Conservation (phyloP, 2,329 filamentous ascomycete species). For the Colletotrichum cereale region DNA sequence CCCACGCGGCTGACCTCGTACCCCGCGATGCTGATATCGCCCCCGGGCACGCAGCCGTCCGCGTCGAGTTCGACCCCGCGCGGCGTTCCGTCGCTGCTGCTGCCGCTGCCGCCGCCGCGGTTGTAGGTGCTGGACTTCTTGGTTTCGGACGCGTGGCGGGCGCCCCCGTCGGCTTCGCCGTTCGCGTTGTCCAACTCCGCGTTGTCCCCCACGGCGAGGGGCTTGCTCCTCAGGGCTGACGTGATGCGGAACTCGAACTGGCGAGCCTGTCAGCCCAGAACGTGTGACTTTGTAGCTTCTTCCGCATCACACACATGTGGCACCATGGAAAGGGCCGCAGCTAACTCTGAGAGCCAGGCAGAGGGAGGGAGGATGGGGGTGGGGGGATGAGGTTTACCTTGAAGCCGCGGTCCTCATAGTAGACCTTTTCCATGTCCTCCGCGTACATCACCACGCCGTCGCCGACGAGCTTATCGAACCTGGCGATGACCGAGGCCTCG, state of each 20-base stretch:
- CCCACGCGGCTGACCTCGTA: constrained; percentile 54
- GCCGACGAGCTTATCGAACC: constrained; percentile 19
- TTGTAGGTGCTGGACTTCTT: not conserved
- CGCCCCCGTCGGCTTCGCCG: not conserved
- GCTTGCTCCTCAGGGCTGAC: constrained; percentile 31
- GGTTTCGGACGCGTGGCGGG: not conserved
- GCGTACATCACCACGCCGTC: constrained; percentile 26
- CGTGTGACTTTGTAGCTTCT: not conserved
- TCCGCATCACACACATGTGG: not conserved
- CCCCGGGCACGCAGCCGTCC: constrained; percentile 46
- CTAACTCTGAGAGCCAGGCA: not conserved
- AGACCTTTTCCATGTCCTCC: constrained; percentile 24
- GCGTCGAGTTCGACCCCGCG: constrained; percentile 13
- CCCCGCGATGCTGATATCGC: constrained; percentile 58
- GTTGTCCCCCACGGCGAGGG: constrained; percentile 27
- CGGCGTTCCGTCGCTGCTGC: not conserved
- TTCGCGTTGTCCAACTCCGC: constrained; percentile 12
- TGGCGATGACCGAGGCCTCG: constrained; percentile 26
- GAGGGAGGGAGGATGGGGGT: not conserved
- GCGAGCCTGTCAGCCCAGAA: not conserved
- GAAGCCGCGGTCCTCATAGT: constrained; percentile 20
- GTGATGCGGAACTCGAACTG: constrained; percentile 38
- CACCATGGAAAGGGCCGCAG: not conserved
- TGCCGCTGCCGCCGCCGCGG: not conserved
- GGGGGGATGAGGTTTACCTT: constrained; percentile 2